Conservation (phyloP, 768 basidiomycete species). For the Collybiopsis luxurians region DNA sequence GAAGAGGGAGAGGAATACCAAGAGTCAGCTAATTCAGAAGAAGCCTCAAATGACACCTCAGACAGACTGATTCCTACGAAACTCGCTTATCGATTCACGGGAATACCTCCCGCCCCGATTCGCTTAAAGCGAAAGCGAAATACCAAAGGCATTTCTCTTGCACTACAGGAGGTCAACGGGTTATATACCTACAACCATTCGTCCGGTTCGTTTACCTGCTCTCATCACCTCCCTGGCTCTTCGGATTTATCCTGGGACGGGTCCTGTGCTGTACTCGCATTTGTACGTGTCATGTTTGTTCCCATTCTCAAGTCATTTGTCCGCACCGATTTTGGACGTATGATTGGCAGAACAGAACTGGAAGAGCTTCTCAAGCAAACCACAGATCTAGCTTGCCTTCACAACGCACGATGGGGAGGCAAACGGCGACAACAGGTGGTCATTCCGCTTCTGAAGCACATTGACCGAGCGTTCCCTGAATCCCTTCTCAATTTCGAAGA, state of each 20-base stretch:
- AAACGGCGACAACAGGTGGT: not conserved
- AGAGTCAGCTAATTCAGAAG: no score
- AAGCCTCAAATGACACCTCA: no score
- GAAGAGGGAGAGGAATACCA: no score
- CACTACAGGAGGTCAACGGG: constrained; percentile 56
- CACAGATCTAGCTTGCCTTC: no score
- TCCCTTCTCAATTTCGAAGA: not conserved
- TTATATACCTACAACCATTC: constrained; percentile 87
- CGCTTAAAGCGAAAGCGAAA: not conserved
- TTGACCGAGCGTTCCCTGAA: not conserved
- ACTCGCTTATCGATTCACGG: constrained; percentile 17
- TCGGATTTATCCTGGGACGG: not conserved
- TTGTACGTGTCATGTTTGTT: not conserved
- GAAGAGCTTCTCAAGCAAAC: no score
- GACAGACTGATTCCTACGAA: no score
- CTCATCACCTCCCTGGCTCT: constrained; percentile 49
- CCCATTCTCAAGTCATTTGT: not conserved
- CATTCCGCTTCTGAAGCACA: not conserved
- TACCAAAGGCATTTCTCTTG: not conserved
- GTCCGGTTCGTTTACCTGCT: constrained; percentile 84
- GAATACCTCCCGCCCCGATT: not conserved
- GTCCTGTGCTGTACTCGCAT: not conserved
- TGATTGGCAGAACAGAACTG: not conserved
- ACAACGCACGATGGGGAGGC: no score
- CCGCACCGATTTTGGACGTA: not conserved